These are phyloP conservation scores for Fennellomyces sp. DNA, from an alignment of 371 early-diverging fungal genomes.

Conservation along the genomic window DNA sequence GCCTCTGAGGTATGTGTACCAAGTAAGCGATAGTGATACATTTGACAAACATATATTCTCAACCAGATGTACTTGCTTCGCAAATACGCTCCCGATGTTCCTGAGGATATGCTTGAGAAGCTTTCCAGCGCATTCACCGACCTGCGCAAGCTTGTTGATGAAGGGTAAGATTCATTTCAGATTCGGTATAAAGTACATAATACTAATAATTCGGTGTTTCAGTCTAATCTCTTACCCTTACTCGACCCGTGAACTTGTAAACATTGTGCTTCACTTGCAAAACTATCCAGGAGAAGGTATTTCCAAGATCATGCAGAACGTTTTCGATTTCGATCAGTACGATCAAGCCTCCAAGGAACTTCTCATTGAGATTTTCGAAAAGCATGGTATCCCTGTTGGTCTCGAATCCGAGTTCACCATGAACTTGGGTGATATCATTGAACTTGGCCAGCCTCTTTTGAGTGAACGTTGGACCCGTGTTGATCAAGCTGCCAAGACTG, in stretches of 20 bases:
- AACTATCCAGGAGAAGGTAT: constrained; percentile 76
- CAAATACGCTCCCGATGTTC: constrained; percentile 77
- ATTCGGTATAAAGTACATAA: neutral
- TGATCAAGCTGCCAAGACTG: constrained; percentile 9
- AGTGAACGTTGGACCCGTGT: constrained; percentile 68
- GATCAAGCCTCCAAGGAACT: constrained; percentile 66
- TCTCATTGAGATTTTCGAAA: constrained; percentile 75
- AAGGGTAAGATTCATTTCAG: constrained; percentile 43
- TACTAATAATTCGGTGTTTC: too few species aligned
- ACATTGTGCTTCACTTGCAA: constrained; percentile 79
- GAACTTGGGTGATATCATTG: constrained; percentile 58
- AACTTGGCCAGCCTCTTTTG: constrained; percentile 55
- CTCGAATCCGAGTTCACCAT: constrained; percentile 75
- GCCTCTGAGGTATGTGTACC: constrained; percentile 57
- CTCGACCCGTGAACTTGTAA: constrained; percentile 84
- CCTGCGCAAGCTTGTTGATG: constrained; percentile 74
- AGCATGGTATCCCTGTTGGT: constrained; percentile 80
- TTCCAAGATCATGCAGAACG: constrained; percentile 75
- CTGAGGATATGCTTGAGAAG: constrained; percentile 66
- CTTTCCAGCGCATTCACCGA: constrained; percentile 78
- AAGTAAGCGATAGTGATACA: neutral
- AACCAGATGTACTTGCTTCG: constrained; percentile 61
- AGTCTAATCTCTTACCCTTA: constrained; percentile 81
- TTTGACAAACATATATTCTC: neutral
- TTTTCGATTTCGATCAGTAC: constrained; percentile 87